Evolutionary conservation across 75 land plant genomes (phyloP).

Genomic region (Pinus tabuliformis): DNA sequence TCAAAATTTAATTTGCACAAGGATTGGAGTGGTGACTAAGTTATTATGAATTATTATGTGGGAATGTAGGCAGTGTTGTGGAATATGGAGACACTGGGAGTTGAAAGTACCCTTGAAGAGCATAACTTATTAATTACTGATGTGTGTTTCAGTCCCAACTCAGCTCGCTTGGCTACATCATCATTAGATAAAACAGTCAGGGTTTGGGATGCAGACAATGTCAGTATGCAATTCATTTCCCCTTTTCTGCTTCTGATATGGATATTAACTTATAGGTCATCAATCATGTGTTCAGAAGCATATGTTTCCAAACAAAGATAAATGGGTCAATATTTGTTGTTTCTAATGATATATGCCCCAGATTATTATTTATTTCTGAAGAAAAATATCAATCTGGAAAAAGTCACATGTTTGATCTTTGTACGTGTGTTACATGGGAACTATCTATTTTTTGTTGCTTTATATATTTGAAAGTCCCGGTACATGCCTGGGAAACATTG

Average conservation of each 20-base stretch:
- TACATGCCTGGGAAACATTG: constrained; percentile 45
- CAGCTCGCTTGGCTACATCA: constrained; percentile 84
- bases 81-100: constrained; percentile 71
- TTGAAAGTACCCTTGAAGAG: constrained; percentile 74
- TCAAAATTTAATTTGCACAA: neutral
- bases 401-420: too few species aligned
- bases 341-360: neutral
- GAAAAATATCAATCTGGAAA: too few species aligned
- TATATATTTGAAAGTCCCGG: constrained; percentile 49
- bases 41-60: neutral
- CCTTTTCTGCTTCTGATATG: neutral
- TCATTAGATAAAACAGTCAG: constrained; percentile 90
- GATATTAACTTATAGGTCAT: neutral
- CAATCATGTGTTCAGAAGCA: neutral
- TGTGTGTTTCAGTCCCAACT: constrained; percentile 88
- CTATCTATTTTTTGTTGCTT: constrained; percentile 16
- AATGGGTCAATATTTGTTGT: neutral
- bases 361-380: neutral
- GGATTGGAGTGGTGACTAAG: neutral
- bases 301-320: neutral
- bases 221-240: constrained; percentile 26
- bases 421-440: too few species aligned
- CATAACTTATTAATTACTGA: constrained; percentile 78
- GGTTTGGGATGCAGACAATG: constrained; percentile 95
- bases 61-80: constrained; percentile 77